Conservation (phyloP, 176 grass and related monocot species). For the Tuctoria greenei region DNA sequence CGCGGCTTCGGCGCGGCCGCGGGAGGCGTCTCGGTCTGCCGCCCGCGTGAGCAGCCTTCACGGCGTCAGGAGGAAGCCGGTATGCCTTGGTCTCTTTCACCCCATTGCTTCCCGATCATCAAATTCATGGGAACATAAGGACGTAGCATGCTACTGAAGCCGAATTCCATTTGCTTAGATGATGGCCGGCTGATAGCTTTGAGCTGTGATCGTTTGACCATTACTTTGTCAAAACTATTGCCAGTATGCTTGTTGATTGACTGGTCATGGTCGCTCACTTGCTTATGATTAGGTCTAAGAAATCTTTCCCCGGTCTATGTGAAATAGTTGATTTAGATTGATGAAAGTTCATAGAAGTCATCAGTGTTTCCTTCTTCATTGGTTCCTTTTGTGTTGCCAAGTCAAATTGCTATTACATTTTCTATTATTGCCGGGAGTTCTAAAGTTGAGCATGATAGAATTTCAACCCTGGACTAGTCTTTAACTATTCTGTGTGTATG, state of each 20-base stretch:
- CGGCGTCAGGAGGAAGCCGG: constrained; percentile 48
- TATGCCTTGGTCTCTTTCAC: constrained; percentile 47
- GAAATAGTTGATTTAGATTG: background rate
- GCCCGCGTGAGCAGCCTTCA: constrained; percentile 45
- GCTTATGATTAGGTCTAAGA: background rate
- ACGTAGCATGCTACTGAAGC: background rate
- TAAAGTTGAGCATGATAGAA: background rate
- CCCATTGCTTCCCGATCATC: background rate
- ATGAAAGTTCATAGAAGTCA: background rate
- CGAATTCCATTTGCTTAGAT: constrained; percentile 5
- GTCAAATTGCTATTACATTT: background rate
- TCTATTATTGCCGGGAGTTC: background rate
- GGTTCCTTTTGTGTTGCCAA: background rate
- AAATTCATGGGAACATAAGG: background rate
- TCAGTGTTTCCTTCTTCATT: background rate
- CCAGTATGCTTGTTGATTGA: background rate
- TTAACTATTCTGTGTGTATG: background rate
- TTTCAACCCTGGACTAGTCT: background rate
- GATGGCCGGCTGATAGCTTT: background rate
- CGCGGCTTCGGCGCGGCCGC: background rate
- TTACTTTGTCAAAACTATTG: background rate
- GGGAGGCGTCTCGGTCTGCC: constrained; percentile 15
- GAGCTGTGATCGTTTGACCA: background rate
- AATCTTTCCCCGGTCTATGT: background rate
- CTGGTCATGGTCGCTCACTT: background rate